These are phyloP conservation scores for Cudoniella acicularis DNA, from an alignment of 495 filamentous ascomycete genomes.

Conservation along the genomic window DNA sequence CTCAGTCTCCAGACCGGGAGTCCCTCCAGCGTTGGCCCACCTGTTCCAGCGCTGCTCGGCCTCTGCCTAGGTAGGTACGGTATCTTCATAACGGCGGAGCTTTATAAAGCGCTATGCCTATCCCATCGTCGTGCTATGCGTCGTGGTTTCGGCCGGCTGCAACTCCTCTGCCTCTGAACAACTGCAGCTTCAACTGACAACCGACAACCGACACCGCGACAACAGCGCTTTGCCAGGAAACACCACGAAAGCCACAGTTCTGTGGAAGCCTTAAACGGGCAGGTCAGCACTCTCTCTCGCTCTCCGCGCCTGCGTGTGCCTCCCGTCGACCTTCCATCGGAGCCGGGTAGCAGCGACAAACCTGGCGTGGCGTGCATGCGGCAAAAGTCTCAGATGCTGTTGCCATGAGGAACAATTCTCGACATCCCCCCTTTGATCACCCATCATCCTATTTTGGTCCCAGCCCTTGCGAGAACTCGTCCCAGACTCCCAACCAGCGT, in stretches of 20 bases:
- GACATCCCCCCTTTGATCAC: not conserved
- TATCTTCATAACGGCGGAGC: not conserved
- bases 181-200: not conserved
- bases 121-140: not conserved
- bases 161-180: too few relatives aligned
- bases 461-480: not conserved
- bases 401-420: not conserved
- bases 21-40: not conserved
- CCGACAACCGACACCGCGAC: too few relatives aligned
- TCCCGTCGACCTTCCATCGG: not conserved
- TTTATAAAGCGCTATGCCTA: not conserved
- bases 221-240: too few relatives aligned
- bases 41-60: too few relatives aligned
- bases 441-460: not conserved
- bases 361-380: not conserved
- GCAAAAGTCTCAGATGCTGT: not conserved
- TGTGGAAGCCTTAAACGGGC: too few relatives aligned
- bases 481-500: too few relatives aligned
- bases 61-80: too few relatives aligned
- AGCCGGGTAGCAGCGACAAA: not conserved
- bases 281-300: too few relatives aligned
- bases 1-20: too few relatives aligned
- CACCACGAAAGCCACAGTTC: too few relatives aligned
- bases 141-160: conserved; percentile 1
- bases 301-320: not conserved